Evolutionary conservation across 2,329 filamentous ascomycete genomes (phyloP), one percentile per base, ranked within the genome.

Genomic region (Chaetomium strumarium): DNA sequence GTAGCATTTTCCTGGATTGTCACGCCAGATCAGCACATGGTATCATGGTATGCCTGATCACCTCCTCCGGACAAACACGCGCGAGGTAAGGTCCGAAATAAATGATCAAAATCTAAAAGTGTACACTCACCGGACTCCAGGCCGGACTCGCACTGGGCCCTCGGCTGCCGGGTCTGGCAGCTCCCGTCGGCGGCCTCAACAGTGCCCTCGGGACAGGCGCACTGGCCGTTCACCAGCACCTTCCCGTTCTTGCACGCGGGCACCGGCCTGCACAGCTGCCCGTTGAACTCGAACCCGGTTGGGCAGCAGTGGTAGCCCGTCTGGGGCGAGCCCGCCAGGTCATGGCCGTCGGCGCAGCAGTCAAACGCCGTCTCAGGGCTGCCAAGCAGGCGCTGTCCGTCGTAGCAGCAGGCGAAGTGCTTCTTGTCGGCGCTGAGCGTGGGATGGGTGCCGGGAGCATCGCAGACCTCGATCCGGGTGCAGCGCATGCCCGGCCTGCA

Each of bases 1-100:
- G 34, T 46, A 51, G 42, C 49, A 51, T 33, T 51, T 51, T 38
- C 48, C 48, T 51, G 40, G 33, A 9, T 41, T 24, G 37, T 36
- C 13, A 8, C 14, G 4, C 13, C 5, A n/a, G 34, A 16, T 37
- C 34, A n/a, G 7, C 12, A n/a, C 12, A n/a, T n/a, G n/a, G n/a
- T n/a, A n/a, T n/a, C n/a, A n/a, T n/a, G n/a, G n/a, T n/a, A n/a
- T n/a, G n/a, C n/a, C n/a, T n/a, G n/a, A n/a, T n/a, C n/a, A n/a
- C n/a, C n/a, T n/a, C n/a, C n/a, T n/a, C 3, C 14, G 34, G 34
- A n/a, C n/a, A n/a, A n/a, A n/a, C 16, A 8, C n/a, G 16, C 13
- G 34, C 16, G 33, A 14, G 33, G 11, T 11, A 34, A 10, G 33
- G 13, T 34, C n/a, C 3, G 33, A 4, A 14, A 24, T 24, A 38